phyloP scores from a whole-genome alignment of 2,329 filamentous ascomycete species.

The Didymella pinodella region DNA sequence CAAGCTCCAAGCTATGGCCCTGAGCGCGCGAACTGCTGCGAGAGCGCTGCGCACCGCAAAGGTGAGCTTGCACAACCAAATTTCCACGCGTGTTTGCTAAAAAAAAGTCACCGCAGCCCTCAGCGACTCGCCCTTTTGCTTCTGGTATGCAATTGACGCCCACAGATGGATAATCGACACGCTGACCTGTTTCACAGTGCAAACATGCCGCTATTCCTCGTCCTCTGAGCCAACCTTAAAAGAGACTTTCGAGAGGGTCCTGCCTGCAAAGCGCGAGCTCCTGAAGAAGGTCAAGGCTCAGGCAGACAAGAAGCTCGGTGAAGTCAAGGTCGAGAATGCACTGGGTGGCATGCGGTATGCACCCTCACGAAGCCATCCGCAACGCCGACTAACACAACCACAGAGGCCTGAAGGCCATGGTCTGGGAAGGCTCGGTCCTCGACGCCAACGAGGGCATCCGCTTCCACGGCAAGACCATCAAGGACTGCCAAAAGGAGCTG shows the following conservation, averaged over 20 bases:
- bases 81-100: conserved; percentile 23
- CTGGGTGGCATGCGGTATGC: conserved; percentile 88
- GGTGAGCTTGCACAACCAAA: conserved; percentile 56
- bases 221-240: conserved; percentile 88
- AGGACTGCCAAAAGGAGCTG: conserved; percentile 92
- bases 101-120: conserved; percentile 35
- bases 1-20: conserved; percentile 62
- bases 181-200: conserved; percentile 46
- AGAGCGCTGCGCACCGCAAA: conserved; percentile 70
- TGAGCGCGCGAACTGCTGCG: conserved; percentile 68
- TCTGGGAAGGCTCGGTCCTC: conserved; percentile 97
- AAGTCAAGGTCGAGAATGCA: conserved; percentile 92
- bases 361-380: background rate
- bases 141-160: conserved; percentile 47
- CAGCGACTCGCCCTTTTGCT: conserved; percentile 42
- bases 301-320: conserved; percentile 81
- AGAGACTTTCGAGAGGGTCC: conserved; percentile 79
- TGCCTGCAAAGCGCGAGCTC: conserved; percentile 92
- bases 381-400: conserved; percentile 1
- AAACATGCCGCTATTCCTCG: conserved; percentile 70
- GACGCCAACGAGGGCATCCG: conserved; percentile 97
- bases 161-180: background rate
- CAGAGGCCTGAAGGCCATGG: conserved; percentile 91
- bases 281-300: conserved; percentile 92
- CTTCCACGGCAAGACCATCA: conserved; percentile 97